A percentile compares a stretch with the other conserved stretches of the same genome.
Conservation (phyloP, 768 basidiomycete genomes). For the Suillus ampliporus region DNA sequence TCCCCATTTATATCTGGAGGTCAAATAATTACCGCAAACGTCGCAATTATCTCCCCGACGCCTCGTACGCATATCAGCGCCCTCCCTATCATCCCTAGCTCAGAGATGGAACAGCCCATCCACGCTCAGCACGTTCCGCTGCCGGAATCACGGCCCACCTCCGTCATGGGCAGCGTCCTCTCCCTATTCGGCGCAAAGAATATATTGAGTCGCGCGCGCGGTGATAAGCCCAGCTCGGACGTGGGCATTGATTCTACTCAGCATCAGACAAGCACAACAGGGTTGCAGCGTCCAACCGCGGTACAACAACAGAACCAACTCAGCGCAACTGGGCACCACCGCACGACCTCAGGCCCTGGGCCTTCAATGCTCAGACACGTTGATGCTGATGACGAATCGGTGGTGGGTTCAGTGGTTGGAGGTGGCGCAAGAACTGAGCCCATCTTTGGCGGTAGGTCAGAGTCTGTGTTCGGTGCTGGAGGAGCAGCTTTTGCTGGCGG, state of each 20-base stretch:
- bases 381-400: background rate
- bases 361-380: slow-evolving; percentile 14
- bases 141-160: slow-evolving; percentile 36
- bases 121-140: slow-evolving; percentile 28
- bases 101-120: slow-evolving; percentile 16
- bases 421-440: slow-evolving; percentile 2
- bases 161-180: slow-evolving; percentile 31
- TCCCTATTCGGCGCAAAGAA: slow-evolving; percentile 4
- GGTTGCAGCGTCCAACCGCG: slow-evolving; percentile 10
- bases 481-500: background rate
- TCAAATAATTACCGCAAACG: slow-evolving; percentile 21
- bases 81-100: slow-evolving; percentile 25
- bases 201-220: slow-evolving; percentile 10
- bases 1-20: background rate
- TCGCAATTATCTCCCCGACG: slow-evolving; percentile 14
- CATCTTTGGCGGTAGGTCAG: background rate
- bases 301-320: slow-evolving; percentile 15
- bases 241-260: slow-evolving; percentile 23
- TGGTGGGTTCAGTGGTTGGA: background rate
- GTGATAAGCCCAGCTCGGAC: slow-evolving; percentile 29
- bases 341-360: background rate
- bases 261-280: background rate
- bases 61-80: slow-evolving; percentile 13
- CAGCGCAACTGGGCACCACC: background rate
- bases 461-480: background rate